Evolutionary conservation across 441 rosid species (phyloP).

Genomic region (Isatis lusitanica): DNA sequence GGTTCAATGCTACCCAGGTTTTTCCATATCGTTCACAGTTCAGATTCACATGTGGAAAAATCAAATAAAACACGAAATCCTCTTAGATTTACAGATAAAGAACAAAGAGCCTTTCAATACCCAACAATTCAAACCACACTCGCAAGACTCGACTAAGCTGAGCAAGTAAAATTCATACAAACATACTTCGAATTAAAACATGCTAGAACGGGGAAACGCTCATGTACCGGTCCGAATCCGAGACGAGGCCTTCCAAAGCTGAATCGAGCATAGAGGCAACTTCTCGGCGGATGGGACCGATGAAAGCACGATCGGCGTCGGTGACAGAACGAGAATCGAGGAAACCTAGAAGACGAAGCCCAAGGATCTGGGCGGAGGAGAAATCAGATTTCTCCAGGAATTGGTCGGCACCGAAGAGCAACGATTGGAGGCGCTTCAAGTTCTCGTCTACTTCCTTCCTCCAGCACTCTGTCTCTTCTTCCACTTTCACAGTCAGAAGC

Average conservation of each 20-base stretch:
- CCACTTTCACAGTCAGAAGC: conserved; percentile 16
- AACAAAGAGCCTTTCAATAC: not conserved
- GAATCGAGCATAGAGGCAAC: conserved; percentile 62
- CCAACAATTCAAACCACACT: conserved; percentile 2
- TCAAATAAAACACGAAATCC: not conserved
- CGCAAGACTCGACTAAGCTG: not conserved
- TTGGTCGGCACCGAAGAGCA: conserved; percentile 71
- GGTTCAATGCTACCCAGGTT: no score
- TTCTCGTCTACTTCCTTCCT: conserved; percentile 73
- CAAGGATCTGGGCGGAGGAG: conserved; percentile 65
- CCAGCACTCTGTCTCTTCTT: conserved; percentile 50
- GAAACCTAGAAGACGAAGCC: conserved; percentile 88
- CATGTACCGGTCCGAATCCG: conserved; percentile 75
- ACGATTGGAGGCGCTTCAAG: conserved; percentile 84
- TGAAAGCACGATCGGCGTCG: conserved; percentile 54
- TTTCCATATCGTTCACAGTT: no score
- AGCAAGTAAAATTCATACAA: not conserved
- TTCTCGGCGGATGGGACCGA: conserved; percentile 65
- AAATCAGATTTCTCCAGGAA: conserved; percentile 71
- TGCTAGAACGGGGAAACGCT: not conserved
- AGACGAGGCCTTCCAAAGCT: conserved; percentile 58
- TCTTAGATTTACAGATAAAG: not conserved
- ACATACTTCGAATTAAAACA: not conserved
- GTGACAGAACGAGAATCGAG: conserved; percentile 71
- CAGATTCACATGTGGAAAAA: not conserved